Evolutionary conservation across 345 rosid genomes (phyloP), one percentile per base, ranked within the genome.

Genomic region (Aquilaria yunnanensis): DNA sequence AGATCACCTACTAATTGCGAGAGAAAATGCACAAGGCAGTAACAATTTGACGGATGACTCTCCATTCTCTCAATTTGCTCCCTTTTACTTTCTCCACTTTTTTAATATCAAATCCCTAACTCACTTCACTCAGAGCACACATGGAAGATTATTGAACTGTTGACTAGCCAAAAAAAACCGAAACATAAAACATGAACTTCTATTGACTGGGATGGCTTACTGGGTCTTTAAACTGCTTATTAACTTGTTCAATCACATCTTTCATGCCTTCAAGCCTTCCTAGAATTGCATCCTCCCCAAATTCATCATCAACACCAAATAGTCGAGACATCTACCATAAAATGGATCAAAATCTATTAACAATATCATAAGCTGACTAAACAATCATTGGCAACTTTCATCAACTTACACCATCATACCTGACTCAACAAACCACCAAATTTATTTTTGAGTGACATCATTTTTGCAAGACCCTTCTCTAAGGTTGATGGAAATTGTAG

Each of bases 211-310:
- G 34, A 60, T 60, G 29, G 62, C 85, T 70, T 88, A 94, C 97
- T 2, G 99, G 99, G 77, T 94, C 93, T 75, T 85, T 90, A 76
- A 94, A 94, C 68, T 94, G 99, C 77, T 70, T 85, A 71, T 94
- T 91, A 43, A 94, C 99, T 84, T 88, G 93, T 74, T 91, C 96
- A 63, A 94, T 95, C 59, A 95, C 96, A 66, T 89, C 96, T 77
- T 95, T 95, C 97, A 95, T 87, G 61, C 98, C 87, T 82, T 95
- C 99, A 8, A 95, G 96, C 83, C 85, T 95, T 73, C 99, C 96
- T 76, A 95, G 72, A 47, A 95, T 75, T 37, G 99, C 96, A 80
- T 94, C 97, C 76, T 94, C 99, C 47, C 96, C 97, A 72, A 91
- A 94, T 62, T 90, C 95, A 69, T 91, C 94, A 72, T 81, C 96